Percentiles rank a stretch among this genome's conserved stretches.
Evolutionary conservation across 306 rosid genomes (phyloP).

Genomic region (Leucaena leucocephala): DNA sequence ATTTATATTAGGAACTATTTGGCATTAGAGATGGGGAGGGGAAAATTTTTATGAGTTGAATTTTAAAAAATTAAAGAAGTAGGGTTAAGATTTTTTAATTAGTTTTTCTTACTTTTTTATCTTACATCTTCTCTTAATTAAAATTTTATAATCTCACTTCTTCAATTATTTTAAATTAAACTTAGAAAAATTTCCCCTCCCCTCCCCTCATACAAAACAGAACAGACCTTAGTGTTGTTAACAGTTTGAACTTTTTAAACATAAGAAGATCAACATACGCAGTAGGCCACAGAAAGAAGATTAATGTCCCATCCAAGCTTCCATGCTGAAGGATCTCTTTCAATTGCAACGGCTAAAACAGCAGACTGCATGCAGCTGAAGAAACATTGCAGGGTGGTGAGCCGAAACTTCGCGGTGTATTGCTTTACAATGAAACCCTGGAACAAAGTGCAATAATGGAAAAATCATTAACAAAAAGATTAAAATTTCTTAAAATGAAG

Average conservation of each 20-base stretch:
- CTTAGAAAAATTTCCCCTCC: too few species aligned
- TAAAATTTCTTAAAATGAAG: neutral
- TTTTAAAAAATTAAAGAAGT: too few species aligned
- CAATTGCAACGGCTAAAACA: constrained; percentile 60
- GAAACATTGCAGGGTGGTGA: constrained; percentile 71
- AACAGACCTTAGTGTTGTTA: neutral
- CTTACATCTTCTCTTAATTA: too few species aligned
- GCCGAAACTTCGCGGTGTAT: constrained; percentile 83
- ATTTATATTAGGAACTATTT: neutral
- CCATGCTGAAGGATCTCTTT: constrained; percentile 79
- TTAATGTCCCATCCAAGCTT: constrained; percentile 88
- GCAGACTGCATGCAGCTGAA: constrained; percentile 75
- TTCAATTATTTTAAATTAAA: too few species aligned
- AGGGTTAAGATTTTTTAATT: too few species aligned
- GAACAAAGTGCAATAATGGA: neutral
- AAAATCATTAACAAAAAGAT: neutral
- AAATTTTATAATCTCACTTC: too few species aligned
- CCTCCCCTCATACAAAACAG: too few species aligned
- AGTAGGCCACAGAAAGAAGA: constrained; percentile 83
- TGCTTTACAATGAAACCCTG: constrained; percentile 72
- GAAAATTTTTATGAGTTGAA: too few species aligned
- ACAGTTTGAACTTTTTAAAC: neutral
- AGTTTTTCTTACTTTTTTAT: too few species aligned
- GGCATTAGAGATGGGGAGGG: too few species aligned
- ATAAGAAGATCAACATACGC: constrained; percentile 55